phyloP scores from a whole-genome alignment of 176 grass and related monocot genomes.

The Eleusine coracana region DNA sequence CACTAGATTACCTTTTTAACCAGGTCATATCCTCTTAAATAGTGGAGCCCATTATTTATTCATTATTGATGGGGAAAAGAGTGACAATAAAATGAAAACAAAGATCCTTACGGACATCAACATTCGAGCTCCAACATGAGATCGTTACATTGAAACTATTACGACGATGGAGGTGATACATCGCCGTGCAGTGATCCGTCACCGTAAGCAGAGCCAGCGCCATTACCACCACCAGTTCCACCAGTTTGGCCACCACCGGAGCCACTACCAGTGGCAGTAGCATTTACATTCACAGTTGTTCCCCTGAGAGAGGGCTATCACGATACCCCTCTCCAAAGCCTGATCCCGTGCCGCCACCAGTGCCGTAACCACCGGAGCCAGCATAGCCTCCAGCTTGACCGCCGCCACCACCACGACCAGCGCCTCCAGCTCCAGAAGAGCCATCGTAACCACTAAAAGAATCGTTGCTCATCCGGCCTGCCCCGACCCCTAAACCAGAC shows the following conservation, averaged over 20 bases:
- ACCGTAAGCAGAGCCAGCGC: not conserved
- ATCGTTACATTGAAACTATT: not conserved
- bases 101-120: not conserved
- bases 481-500: not conserved
- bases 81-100: not conserved
- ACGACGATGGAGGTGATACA: not conserved
- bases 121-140: not conserved
- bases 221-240: slow-evolving; percentile 25
- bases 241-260: not conserved
- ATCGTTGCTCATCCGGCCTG: not conserved
- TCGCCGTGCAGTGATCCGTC: not conserved
- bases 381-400: not conserved
- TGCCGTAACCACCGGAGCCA: not conserved
- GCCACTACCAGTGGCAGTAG: slow-evolving; percentile 13
- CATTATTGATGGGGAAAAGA: not conserved
- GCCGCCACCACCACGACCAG: not conserved
- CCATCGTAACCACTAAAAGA: not conserved
- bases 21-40: not conserved
- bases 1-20: not conserved
- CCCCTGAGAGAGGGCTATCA: too few species aligned
- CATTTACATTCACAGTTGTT: not conserved
- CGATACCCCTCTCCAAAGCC: not conserved
- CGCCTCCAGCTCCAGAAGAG: not conserved
- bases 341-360: not conserved
- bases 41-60: slow-evolving; percentile 3